Base-by-base conservation (phyloP, 2,329 filamentous ascomycete species). In the Cordyceps pruinosa region DNA sequence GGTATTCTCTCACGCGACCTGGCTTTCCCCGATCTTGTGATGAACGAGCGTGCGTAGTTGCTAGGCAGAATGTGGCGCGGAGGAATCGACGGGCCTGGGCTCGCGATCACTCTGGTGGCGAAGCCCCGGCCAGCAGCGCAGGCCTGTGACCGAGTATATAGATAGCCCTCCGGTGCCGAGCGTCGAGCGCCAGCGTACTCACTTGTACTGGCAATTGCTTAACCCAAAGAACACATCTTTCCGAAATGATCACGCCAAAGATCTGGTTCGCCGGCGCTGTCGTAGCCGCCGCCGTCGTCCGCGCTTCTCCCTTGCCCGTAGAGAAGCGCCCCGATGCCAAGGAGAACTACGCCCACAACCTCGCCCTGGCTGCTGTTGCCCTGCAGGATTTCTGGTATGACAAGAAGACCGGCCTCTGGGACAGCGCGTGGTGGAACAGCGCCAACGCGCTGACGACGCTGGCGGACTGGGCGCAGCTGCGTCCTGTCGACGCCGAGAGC, bases 361-460 rank as follows among this genome's bases (percentile, higher is more conserved):
- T 34, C 2, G 35, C 39, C 13, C 46, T 35, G 3, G 55, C 55
- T 12, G 37, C 46, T 5, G 21, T 28, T 30, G 26, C 55, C 2
- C 47, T 57, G 28, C 55, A 57, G 8, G 28, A 21, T 2, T 34
- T 68, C 17, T 89, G 82, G 80, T 89, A 89, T 67, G 78, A 86
- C 65, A 57, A 69, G 3, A 65, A 66, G 5, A 83, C 77, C 1
- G 86, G 87, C 5, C 73, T 88, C 13, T 90, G 84, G 84, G 71
- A 82, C 57, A 78, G 78, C 0, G 77, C 80, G 8, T 90, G 87
- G 87, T 90, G 87, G 87, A 88, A 89, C 66, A 79, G 80, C 53
- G 87, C 81, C 48, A 90, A 89, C 65, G 77, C 78, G 58, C 72
- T 90, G 59, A 87, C 84, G 0, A 78, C 77, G 3, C 69, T 89